Evolutionary conservation across 2,329 filamentous ascomycete species (phyloP), one percentile per base, ranked within the genome.

Genomic region (Metarhizium brunneum): DNA sequence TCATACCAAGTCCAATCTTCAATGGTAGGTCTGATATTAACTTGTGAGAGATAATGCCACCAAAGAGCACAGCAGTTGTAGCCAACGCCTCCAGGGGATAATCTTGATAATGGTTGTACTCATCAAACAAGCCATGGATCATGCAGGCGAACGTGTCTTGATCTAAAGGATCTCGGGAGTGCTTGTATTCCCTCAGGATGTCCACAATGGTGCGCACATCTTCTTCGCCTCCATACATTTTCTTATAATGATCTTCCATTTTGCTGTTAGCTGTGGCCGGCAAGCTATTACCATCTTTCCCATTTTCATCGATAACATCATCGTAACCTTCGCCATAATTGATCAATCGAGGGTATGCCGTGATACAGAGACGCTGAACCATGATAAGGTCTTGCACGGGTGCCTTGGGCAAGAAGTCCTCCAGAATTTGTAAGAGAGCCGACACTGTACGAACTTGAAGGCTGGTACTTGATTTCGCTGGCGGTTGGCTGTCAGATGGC

Each of bases 81-180:
- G 92, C 92, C 52, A 99, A 76, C 6, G 94, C 94, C 66, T 96
- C 92, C n/a, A 96, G 78, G 0, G 95, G 95, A 69, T 99, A 99
- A 65, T 95, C 92, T 45, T 88, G 84, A 68, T 96, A 99, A 66
- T 96, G 95, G 55, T 87, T 87, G 69, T 96, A 99, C 73, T 99
- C 94, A 64, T 99, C 94, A 64, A 99, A 96, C 4, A 99, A 77
- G 1, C 94, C 94, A 65, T 96, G 92, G 40, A 99, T 95, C 91
- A 99, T 99, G 73, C 92, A 96, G 14, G 92, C 89, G 68, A 99
- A 99, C 6, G 96, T 82, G 67, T 99, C 94, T 68, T 97, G 94
- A 58, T 96, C 90, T 16, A 86, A 76, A 2, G 90, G 81, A 58
- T 94, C 88, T 50, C 84, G 83, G 0, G 95, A 97, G 55, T 85